Evolutionary conservation across 805 yeast species (phyloP), one percentile per base, ranked within the genome.

Genomic region (Ogataea corticis): DNA sequence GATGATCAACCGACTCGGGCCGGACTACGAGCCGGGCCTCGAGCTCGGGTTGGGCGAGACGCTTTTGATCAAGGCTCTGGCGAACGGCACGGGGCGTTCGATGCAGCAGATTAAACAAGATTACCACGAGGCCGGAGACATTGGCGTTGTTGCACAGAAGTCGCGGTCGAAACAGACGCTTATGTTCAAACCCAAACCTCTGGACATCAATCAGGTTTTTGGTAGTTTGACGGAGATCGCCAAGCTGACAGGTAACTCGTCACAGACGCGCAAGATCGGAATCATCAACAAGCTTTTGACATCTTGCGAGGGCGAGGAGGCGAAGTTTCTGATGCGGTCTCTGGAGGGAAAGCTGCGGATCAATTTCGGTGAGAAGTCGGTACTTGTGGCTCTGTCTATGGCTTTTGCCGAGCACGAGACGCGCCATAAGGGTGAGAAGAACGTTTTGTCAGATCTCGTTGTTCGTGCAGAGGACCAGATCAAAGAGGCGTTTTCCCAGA

Each of bases 1-100:
- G 14, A 86, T 87, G 67, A 90, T 92, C 61, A 92, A 92, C 62
- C 72, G 92, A 49, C 69, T 91, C 9, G 97, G 97, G 0, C 99
- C 99, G 0, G 99, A 94, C 63, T 94, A 94, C 61, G 96, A 89
- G 61, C 68, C 68, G 0, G 97, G 95, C 25, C 69, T 92, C 46
- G 99, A 94, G 60, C 71, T 94, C 19, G 99, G 99, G 0, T 73
- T 94, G 2, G 99, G 99, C 14, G 99, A 94, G 64, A 82, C 95
- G 2, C 62, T 94, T 10, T 69, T 94, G 21, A 81, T 91, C 58
- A 94, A 91, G 59, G 94, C 98, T 0, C 80, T 94, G 33, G 82
- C 90, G 29, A 96, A 87, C 59, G 80, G 96, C 40, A 91, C 96
- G 14, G 99, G 99, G 1, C 74, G 96, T 44, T 76, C 91, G 0